A percentile compares a stretch with the other conserved stretches of the same genome.
These are phyloP conservation scores for Deinandra increscens DNA, from an alignment of 129 eudicot genomes.

Conservation along the genomic window DNA sequence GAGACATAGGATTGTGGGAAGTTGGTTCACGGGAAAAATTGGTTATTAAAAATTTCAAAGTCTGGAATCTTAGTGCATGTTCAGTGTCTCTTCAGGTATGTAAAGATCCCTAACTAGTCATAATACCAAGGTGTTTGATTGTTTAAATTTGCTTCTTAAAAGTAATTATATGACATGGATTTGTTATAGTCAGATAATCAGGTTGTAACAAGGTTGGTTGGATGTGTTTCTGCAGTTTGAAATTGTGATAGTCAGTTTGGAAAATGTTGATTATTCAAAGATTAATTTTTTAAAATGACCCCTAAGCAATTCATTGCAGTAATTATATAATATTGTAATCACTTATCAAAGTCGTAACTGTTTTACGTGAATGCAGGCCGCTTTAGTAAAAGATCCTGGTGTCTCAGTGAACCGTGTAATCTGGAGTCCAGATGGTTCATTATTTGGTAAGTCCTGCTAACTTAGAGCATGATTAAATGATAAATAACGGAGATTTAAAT, in stretches of 20 bases:
- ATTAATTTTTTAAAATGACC: background rate
- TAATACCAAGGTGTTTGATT: background rate
- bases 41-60: constrained; percentile 72
- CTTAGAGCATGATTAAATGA: background rate
- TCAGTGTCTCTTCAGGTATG: constrained; percentile 64
- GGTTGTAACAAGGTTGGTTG: background rate
- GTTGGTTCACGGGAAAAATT: constrained; percentile 67
- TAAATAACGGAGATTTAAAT: background rate
- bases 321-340: background rate
- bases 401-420: constrained; percentile 53
- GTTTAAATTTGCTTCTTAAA: background rate
- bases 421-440: constrained; percentile 68
- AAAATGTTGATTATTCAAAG: background rate
- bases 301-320: background rate
- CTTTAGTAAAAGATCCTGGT: constrained; percentile 41
- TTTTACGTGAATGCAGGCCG: constrained; percentile 33
- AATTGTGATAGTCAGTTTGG: background rate
- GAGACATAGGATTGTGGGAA: constrained; percentile 81
- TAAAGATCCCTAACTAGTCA: constrained; percentile 5
- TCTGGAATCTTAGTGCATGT: constrained; percentile 79
- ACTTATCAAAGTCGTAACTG: background rate
- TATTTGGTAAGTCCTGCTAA: constrained; percentile 44
- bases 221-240: background rate
- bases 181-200: background rate
- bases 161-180: background rate